Percentiles rank a stretch among this genome's conserved stretches.
Conservation (phyloP, 163 green algal species). For the Scenedesmus sp. region DNA sequence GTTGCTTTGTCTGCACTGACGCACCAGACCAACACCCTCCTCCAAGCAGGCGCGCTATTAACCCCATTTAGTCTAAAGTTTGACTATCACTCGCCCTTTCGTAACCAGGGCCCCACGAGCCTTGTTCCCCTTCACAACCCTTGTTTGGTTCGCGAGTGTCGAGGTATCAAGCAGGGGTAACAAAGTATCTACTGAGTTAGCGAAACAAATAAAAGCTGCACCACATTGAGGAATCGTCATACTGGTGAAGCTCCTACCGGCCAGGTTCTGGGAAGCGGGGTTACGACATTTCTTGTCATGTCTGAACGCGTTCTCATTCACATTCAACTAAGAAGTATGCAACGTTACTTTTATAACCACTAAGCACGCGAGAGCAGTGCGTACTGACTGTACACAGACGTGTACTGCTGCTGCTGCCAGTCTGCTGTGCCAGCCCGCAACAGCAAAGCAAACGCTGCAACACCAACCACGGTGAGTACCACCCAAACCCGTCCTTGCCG, state of each 20-base stretch:
- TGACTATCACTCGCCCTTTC: not conserved
- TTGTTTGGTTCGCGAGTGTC: not conserved
- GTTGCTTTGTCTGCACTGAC: conserved; percentile 6
- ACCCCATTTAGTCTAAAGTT: not conserved
- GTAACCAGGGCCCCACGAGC: not conserved
- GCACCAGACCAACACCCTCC: not conserved
- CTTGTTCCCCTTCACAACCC: not conserved
- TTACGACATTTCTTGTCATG: not conserved
- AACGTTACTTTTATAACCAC: not conserved
- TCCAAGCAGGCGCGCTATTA: not conserved
- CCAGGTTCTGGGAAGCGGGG: not conserved
- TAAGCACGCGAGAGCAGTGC: not conserved
- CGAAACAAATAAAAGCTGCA: not conserved
- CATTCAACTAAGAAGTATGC: not conserved
- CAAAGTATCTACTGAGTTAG: not conserved
- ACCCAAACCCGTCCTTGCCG: not conserved
- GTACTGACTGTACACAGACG: not conserved
- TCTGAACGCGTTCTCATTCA: not conserved
- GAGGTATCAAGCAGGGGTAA: not conserved
- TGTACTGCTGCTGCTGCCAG: not conserved
- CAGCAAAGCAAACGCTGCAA: conserved; percentile 2
- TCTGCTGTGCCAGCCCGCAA: not conserved
- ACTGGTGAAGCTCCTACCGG: not conserved
- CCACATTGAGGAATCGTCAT: not conserved
- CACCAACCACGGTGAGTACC: not conserved